Evolutionary conservation across 345 rosid genomes (phyloP), one percentile per base, ranked within the genome.

Genomic region (Brassica rapa): DNA sequence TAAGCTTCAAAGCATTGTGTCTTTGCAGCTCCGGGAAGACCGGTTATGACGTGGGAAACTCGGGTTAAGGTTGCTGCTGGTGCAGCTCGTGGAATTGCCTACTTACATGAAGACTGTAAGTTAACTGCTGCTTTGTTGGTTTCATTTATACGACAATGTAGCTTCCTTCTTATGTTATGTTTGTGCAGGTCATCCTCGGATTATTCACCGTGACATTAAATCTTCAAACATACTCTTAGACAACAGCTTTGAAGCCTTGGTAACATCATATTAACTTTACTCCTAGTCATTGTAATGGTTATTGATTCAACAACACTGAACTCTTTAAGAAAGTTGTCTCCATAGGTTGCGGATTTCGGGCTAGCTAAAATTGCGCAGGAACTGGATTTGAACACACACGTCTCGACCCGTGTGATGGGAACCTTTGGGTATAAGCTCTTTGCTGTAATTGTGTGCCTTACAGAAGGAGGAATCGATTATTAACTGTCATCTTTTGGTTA

Each of bases 71-170:
- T 91, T 62, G 96, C 98, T 81, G 94, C 92, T 80, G 99, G 98
- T 67, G 97, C 99, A 75, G 99, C 99, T 77, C 98, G 92, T 61
- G 99, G 99, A 83, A 87, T 95, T 59, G 98, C 99, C 32, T 95
- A 95, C 77, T 89, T 95, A 25, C 99, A 95, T 70, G 99, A 95
- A 89, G 99, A 95, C 82, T 95, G 99, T 95, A 93, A 87, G 63
- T 72, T 82, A 64, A 64, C 82, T 81, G 62, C 43, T 82, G 67
- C 43, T 74, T 68, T 57, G 14, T 70, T 35, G 8, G 4, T 59
- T 73, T 56, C 41, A 4, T 29, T 3, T 2, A 14, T 2, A 14
- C 19, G 72, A 62, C 6, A 30, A 12, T n/a, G 5, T 59, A 43
- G 12, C 49, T 41, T 65, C 29, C 7, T 8, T 63, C 46, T 68